Percentiles rank a stretch among this genome's conserved stretches.
Evolutionary conservation across 2,329 filamentous ascomycete genomes (phyloP).

Genomic region (Penicillium frequentans): DNA sequence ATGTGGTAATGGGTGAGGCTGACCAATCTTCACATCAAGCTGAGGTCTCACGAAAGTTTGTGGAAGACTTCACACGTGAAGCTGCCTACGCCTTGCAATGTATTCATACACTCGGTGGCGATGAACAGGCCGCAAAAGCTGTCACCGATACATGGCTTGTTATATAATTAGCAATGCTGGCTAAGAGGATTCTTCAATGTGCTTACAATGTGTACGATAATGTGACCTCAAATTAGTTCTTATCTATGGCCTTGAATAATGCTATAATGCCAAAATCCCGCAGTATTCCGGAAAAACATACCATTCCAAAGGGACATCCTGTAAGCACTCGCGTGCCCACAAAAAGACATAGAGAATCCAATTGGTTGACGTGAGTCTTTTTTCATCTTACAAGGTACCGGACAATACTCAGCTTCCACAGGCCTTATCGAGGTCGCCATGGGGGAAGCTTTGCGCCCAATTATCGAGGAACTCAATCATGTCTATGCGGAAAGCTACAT

Average conservation of each 20-base stretch:
- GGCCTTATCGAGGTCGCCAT: no score
- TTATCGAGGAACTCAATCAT: no score
- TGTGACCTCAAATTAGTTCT: neutral
- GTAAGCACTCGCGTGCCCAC: no score
- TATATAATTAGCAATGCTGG: conserved; percentile 32
- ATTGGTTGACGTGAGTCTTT: no score
- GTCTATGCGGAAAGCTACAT: no score
- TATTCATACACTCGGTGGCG: conserved; percentile 65
- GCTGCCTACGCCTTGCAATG: conserved; percentile 73
- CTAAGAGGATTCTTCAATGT: neutral
- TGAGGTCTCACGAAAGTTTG: conserved; percentile 18
- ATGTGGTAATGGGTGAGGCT: conserved; percentile 24
- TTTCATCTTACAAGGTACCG: no score
- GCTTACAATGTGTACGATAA: neutral
- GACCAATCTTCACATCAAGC: conserved; percentile 2
- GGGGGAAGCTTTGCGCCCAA: no score
- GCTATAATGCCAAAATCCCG: no score
- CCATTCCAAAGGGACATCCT: no score
- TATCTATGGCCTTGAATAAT: neutral
- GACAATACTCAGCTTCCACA: no score
- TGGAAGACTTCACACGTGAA: conserved; percentile 65
- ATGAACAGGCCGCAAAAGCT: conserved; percentile 58
- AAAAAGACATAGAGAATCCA: no score
- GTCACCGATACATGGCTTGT: conserved; percentile 63
- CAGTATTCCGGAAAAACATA: no score